Evolutionary conservation across 768 basidiomycete species (phyloP), one percentile per base, ranked within the genome.

Genomic region (Termitomyces sp.): DNA sequence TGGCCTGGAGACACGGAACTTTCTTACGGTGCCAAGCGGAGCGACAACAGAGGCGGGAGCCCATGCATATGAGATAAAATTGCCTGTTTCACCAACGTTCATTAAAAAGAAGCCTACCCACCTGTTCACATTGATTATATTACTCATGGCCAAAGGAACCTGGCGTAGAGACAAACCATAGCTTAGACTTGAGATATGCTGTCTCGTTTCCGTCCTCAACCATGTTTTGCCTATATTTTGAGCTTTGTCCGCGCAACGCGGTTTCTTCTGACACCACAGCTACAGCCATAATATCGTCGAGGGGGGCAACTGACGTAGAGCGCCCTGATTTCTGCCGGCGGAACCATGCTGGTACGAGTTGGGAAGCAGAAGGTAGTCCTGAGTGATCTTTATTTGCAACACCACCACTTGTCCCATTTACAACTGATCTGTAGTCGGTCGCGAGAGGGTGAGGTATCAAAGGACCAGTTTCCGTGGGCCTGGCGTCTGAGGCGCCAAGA

Each of bases 41-140:
- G 96, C 94, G 13, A 98, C 94, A 5, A 95, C 75, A n/a, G 90
- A 92, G 5, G 93, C 92, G 9, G 93, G 93, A 22, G 92, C 92
- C 71, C 79, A 95, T 0, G 87, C 93, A 60, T 95, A 95, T 0
- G 91, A 91, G 47, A 86, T 87, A 65, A 97, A 98, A 68, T 98
- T 98, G 6, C 94, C 82, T 22, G 81, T 74, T 74, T 99, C 96
- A 14, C 96, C 96, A 22, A 96, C 59, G 61, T 94, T 92, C 86
- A 98, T 94, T 49, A 97, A 77, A 14, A 84, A 59, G 64, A 98
- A 89, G 1, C 96, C 96, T 12, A 80, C 64, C 92, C 96, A 96
- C 95, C 93, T 92, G 58, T 2, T 59, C 4, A 41, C 26, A 44
- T 36, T 32, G 12, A 32, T 48, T 29, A 53, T 29, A 34, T 22